These are phyloP conservation scores for Apiospora saccharicola DNA, from an alignment of 2,329 filamentous ascomycete species.

Conservation along the genomic window DNA sequence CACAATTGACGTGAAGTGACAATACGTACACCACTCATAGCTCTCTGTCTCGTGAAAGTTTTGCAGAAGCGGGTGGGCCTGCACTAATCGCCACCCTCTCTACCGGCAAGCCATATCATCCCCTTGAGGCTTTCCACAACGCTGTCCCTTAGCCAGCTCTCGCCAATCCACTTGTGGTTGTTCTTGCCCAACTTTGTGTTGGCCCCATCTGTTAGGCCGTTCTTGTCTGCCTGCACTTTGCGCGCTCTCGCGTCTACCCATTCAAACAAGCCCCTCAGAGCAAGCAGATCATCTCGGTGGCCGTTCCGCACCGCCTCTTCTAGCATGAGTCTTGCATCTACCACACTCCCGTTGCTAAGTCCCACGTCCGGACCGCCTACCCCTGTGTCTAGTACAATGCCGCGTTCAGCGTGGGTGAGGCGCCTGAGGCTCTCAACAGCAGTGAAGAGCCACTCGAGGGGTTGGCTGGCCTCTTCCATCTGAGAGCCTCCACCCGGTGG, in stretches of 20 bases:
- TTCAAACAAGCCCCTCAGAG: conserved; percentile 61
- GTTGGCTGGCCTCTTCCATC: conserved; percentile 42
- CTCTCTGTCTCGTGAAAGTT: neutral
- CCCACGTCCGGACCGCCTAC: conserved; percentile 56
- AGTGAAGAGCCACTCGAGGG: conserved; percentile 79
- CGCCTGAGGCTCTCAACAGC: conserved; percentile 59
- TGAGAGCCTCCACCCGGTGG: conserved; percentile 47
- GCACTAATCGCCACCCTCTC: conserved; percentile 37
- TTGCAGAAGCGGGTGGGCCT: neutral
- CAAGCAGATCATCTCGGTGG: conserved; percentile 50
- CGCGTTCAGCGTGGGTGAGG: conserved; percentile 72
- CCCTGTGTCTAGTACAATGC: conserved; percentile 63
- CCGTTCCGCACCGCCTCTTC: conserved; percentile 51
- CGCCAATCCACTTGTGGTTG: conserved; percentile 41
- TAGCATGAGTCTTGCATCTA: conserved; percentile 78
- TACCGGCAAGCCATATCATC: conserved; percentile 58
- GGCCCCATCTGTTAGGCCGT: neutral
- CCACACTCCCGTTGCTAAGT: conserved; percentile 51
- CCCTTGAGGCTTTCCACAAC: conserved; percentile 64
- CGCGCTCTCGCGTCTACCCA: conserved; percentile 58
- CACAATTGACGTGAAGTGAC: neutral
- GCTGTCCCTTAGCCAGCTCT: conserved; percentile 64
- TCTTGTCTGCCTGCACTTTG: conserved; percentile 36
- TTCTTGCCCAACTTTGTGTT: conserved; percentile 24
- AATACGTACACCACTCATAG: neutral